Conservation (phyloP, 495 filamentous ascomycete genomes). For the Copromyces sp. region DNA sequence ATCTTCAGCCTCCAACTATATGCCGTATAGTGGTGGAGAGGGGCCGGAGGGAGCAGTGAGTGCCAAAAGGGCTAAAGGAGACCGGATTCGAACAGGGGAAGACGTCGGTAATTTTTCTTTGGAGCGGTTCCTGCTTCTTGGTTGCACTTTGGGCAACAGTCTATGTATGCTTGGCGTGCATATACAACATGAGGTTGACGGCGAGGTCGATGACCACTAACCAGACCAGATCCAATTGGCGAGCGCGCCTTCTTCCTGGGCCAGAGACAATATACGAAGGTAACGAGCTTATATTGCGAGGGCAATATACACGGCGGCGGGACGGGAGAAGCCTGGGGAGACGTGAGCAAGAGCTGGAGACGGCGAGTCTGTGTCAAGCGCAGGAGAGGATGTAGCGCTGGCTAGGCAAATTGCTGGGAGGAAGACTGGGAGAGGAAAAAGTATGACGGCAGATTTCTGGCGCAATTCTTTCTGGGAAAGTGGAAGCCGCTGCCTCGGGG, state of each 20-base stretch:
- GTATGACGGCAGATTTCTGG: slow-evolving; percentile 18
- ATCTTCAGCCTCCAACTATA: slow-evolving; percentile 16
- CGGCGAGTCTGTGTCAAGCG: slow-evolving; percentile 6
- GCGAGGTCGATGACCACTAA: slow-evolving; percentile 20
- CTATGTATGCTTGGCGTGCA: slow-evolving; percentile 28
- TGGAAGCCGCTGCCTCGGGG: slow-evolving; percentile 16
- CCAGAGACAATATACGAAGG: slow-evolving; percentile 26
- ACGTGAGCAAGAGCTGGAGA: slow-evolving; percentile 7
- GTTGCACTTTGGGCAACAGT: slow-evolving; percentile 17
- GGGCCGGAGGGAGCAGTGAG: slow-evolving; percentile 19
- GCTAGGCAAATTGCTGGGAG: neutral
- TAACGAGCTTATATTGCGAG: slow-evolving; percentile 28
- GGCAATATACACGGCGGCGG: slow-evolving; percentile 28
- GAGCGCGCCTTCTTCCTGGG: slow-evolving; percentile 15
- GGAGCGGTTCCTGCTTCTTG: slow-evolving; percentile 23
- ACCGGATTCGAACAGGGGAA: slow-evolving; percentile 22
- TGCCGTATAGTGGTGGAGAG: slow-evolving; percentile 29
- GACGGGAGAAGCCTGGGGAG: slow-evolving; percentile 22
- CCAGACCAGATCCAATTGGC: slow-evolving; percentile 22
- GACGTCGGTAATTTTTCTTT: slow-evolving; percentile 22
- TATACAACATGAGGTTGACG: slow-evolving; percentile 20
- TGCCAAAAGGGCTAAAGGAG: slow-evolving; percentile 30
- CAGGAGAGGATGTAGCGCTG: slow-evolving; percentile 8
- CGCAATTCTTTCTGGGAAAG: neutral
- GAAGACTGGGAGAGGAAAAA: slow-evolving; percentile 2